Evolutionary conservation across 2,329 filamentous ascomycete species (phyloP), one percentile per base, ranked within the genome.

Genomic region (Fusarium euwallaceae): DNA sequence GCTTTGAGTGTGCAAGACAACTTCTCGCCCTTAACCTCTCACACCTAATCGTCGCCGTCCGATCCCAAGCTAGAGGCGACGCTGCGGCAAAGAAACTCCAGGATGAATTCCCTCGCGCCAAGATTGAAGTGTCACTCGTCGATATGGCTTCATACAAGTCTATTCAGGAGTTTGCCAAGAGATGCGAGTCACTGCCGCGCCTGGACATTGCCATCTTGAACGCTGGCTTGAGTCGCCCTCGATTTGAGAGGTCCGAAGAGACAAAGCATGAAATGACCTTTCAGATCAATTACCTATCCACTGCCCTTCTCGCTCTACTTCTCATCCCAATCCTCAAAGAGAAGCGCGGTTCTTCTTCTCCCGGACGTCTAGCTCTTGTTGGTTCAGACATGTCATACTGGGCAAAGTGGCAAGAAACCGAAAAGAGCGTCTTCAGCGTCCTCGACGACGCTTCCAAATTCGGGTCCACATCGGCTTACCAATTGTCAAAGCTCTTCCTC

Each of bases 181-280:
- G 82, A 2, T 81, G 81, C 24, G 75, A 82, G 9, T 75, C 45
- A 0, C 78, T 87, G 2, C 37, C 75, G 0, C 80, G 82, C 1
- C 71, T 88, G n/a, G 86, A 88, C 69, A 82, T 86, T 41, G 83
- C 79, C 24, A 81, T 89, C 10, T 78, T 88, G 27, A 88, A 88
- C 64, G 86, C 86, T 4, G 87, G 84, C 0, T n/a, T 86, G 8
- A 75, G 67, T 12, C 78, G 77, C 6, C 67, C 71, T 2, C 36
- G 65, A 5, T 80, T 80, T 60, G 74, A 72, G 51, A 67, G 71
- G 17, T 69, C 78, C 3, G 74, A 81, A 6, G 83, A 80, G 17
- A 72, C 77, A 9, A 79, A 84, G n/a, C 83, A 86, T 62, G 84
- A 87, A 61, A 81, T 82, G 65, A 81, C 78, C 2, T 68, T 86